Conservation (phyloP, 306 rosid genomes). For the Malus fusca region DNA sequence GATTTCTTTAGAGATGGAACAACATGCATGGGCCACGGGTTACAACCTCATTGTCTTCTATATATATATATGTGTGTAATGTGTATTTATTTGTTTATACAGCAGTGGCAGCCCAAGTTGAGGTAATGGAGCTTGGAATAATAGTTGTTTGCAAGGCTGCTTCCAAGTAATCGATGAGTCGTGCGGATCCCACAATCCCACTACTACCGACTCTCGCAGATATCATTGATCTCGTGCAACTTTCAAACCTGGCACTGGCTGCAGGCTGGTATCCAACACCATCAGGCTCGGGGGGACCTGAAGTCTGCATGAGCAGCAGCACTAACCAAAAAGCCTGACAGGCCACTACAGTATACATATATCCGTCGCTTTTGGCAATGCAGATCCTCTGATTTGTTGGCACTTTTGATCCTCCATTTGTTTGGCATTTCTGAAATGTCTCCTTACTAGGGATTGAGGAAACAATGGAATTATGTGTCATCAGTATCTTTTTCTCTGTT, state of each 20-base stretch:
- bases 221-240: background rate
- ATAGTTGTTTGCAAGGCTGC: background rate
- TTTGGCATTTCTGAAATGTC: background rate
- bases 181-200: background rate
- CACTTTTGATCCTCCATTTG: background rate
- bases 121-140: background rate
- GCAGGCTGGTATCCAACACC: background rate
- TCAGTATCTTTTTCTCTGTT: background rate
- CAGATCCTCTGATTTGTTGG: background rate
- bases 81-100: too few relatives aligned
- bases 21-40: too few relatives aligned
- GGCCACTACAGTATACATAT: background rate
- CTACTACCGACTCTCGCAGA: background rate
- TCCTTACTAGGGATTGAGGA: background rate
- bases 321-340: background rate
- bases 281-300: background rate
- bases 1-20: too few relatives aligned
- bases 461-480: background rate
- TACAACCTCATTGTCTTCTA: too few relatives aligned
- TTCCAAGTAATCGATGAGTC: background rate
- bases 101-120: too few relatives aligned
- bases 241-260: background rate
- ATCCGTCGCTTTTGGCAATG: background rate
- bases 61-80: too few relatives aligned
- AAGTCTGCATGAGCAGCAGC: background rate